Base-by-base conservation (phyloP, 2,329 filamentous ascomycete species). In the Juglanconis sp. region DNA sequence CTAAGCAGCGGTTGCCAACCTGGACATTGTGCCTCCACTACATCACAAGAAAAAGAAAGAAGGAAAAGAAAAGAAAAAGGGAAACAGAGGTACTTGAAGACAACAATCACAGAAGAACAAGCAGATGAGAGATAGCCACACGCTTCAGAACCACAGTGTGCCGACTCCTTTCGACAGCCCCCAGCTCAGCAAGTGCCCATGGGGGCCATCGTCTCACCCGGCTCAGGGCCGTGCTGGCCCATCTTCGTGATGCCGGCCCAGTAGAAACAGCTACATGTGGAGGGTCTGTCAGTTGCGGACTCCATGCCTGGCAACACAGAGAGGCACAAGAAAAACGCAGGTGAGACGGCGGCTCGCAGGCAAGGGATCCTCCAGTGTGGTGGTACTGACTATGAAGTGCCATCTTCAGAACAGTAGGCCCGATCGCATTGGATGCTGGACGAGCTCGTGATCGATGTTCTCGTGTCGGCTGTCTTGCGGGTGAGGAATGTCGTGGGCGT, bases 211-310 rank as follows among this genome's bases (percentile, higher is more conserved):
- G 69, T 71, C 67, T 76, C 75, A 2, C 74, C 76, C 3, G 75
- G 75, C 13, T 74, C 54, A 5, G 71, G 70, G 0, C 74, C 76
- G 5, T 65, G 64, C 17, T 66, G 60, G 53, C 77, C 69, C 60
- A 69, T 75, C n/a, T 67, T 66, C 6, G 72, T 76, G 49, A 76
- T 63, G 15, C 74, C 75, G 31, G 66, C 68, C 69, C 74, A 78
- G 65, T 70, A 74, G 63, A 74, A 71, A 65, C 76, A 77, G 69
- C 48, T 36, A 11, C 10, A 17, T 13, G 10, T 42, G 7, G 15
- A 11, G n/a, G 9, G 5, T 13, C 10, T 15, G 10, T 34, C 24
- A 35, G 46, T 15, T 32, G 13, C 32, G 13, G 3, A 15, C 30
- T 15, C 31, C 11, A 51, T 3, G 30, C 9, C 9, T 36, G 49